phyloP scores from a whole-genome alignment of 495 filamentous ascomycete species.

The Talaromyces liani region DNA sequence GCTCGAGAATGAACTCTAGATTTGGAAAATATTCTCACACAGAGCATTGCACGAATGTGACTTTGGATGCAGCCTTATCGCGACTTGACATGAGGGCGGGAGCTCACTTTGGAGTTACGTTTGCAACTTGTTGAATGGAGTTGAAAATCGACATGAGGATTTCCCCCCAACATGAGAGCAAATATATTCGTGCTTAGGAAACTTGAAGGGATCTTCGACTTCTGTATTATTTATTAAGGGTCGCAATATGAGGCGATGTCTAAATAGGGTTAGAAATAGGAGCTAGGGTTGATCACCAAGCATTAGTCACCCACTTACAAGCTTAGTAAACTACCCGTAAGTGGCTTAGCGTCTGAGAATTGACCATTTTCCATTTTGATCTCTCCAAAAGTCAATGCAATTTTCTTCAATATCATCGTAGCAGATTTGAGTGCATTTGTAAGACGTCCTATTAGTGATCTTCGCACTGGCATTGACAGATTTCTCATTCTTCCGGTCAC shows the following conservation, averaged over 20 bases:
- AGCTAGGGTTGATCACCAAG: background rate
- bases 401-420: background rate
- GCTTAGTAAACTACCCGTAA: background rate
- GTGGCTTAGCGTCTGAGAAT: background rate
- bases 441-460: background rate
- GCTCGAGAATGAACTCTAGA: no score
- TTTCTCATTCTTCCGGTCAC: background rate
- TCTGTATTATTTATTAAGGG: no score
- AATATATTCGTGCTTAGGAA: no score
- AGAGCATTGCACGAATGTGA: no score
- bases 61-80: no score
- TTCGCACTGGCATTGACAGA: background rate
- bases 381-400: background rate
- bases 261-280: background rate
- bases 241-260: background rate
- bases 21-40: no score
- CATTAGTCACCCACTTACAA: background rate
- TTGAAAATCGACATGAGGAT: no score
- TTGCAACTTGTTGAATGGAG: no score
- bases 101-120: no score
- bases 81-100: no score
- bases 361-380: background rate
- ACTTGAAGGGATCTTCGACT: no score
- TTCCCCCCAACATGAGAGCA: no score
- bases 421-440: background rate